phyloP scores from a whole-genome alignment of 441 rosid genomes.

The Hura crepitans region DNA sequence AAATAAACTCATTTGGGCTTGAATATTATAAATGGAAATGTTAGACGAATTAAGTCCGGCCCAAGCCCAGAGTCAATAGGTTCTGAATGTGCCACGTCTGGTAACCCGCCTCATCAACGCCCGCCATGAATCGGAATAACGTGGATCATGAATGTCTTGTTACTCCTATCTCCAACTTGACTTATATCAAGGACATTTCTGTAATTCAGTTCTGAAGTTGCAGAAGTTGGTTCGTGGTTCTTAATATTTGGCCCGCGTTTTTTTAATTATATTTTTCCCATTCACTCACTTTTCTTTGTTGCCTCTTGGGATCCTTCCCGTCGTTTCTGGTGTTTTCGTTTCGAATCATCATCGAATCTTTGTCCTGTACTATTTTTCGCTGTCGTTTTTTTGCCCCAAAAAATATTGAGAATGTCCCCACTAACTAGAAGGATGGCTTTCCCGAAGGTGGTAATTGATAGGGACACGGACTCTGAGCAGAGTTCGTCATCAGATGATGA shows the following conservation, averaged over 20 bases:
- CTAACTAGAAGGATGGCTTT: slow-evolving; percentile 41
- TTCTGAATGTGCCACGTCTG: no score
- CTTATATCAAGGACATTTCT: background rate
- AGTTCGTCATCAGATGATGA: slow-evolving; percentile 51
- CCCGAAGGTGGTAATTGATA: slow-evolving; percentile 57
- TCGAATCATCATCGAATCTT: slow-evolving; percentile 10
- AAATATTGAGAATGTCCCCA: slow-evolving; percentile 40
- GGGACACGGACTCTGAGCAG: slow-evolving; percentile 69
- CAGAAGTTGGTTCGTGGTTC: slow-evolving; percentile 2
- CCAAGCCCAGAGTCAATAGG: no score
- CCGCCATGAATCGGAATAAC: no score
- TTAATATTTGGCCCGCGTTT: background rate
- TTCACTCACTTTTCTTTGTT: slow-evolving; percentile 1
- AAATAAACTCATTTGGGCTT: no score
- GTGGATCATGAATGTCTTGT: no score
- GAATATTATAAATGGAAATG: no score
- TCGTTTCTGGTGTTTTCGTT: no score
- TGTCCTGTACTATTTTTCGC: slow-evolving; percentile 18
- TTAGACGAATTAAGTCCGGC: no score
- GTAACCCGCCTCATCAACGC: no score
- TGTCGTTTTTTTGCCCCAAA: background rate
- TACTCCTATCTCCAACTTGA: no score
- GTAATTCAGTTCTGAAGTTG: background rate
- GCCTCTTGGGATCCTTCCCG: background rate
- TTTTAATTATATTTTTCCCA: background rate